phyloP scores from a whole-genome alignment of 2,329 filamentous ascomycete species.

The Aspergillus fumigatiaffinis region DNA sequence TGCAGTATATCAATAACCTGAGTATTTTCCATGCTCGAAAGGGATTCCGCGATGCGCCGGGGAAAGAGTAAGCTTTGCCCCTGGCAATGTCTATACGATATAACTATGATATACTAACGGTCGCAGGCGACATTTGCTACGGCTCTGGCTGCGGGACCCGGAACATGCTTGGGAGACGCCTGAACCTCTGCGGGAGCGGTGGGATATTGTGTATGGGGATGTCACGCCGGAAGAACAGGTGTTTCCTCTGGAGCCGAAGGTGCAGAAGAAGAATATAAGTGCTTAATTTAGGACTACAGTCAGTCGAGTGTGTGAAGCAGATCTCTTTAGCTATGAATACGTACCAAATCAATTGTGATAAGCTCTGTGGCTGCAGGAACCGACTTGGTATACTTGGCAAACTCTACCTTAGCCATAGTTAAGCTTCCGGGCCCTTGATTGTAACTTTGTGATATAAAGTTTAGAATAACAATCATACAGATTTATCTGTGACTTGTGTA shows the following conservation, averaged over 20 bases:
- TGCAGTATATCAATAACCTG: slow-evolving; percentile 52
- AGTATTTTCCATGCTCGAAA: slow-evolving; percentile 51
- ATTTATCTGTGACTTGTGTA: too few relatives aligned
- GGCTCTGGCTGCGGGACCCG: slow-evolving; percentile 47
- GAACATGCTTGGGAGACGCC: slow-evolving; percentile 47
- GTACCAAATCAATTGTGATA: too few relatives aligned
- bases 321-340: too few relatives aligned
- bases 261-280: not conserved
- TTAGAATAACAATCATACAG: too few relatives aligned
- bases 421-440: too few relatives aligned
- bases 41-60: slow-evolving; percentile 40
- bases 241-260: slow-evolving; percentile 39
- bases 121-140: slow-evolving; percentile 42
- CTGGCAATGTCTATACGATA: not conserved
- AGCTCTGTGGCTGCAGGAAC: not conserved
- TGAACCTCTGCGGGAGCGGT: slow-evolving; percentile 31
- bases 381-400: not conserved
- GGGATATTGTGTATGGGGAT: slow-evolving; percentile 40
- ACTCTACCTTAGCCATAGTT: not conserved
- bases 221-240: slow-evolving; percentile 38
- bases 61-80: slow-evolving; percentile 34
- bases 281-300: not conserved
- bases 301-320: too few relatives aligned
- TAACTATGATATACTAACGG: not conserved
- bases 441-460: too few relatives aligned